A percentile compares a stretch with the other conserved stretches of the same genome.
These are phyloP conservation scores for Tetragonia tetragonoides DNA, from an alignment of 148 eudicot genomes.

Conservation along the genomic window DNA sequence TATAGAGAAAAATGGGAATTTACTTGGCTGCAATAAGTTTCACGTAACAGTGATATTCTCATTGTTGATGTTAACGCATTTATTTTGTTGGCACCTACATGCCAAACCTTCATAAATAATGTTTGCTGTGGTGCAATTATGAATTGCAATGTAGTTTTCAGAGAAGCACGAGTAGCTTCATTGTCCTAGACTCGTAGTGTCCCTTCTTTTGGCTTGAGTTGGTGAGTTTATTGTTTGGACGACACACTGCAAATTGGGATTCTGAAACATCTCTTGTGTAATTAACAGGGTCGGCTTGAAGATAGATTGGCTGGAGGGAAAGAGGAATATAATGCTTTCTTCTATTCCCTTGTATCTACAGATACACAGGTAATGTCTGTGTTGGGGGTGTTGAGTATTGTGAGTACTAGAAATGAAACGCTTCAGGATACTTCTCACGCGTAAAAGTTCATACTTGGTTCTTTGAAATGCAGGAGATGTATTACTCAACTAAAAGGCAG, in stretches of 20 bases:
- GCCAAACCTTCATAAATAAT: neutral
- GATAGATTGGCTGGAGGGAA: slow-evolving; percentile 98
- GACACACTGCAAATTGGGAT: neutral
- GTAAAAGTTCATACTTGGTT: neutral
- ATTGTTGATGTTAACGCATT: neutral
- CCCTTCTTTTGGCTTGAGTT: neutral
- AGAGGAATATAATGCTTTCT: slow-evolving; percentile 96
- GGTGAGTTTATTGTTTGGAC: neutral
- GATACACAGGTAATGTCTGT: slow-evolving; percentile 74
- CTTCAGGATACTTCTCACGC: neutral
- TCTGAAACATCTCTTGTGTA: slow-evolving; percentile 10
- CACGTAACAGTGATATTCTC: neutral
- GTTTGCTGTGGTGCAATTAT: neutral
- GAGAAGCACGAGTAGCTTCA: neutral
- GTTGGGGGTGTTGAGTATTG: neutral
- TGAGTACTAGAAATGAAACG: neutral
- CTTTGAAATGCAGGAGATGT: slow-evolving; percentile 77
- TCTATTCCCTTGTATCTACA: slow-evolving; percentile 95
- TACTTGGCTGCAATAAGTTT: neutral
- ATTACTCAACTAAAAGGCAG: slow-evolving; percentile 96
- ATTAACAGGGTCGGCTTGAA: slow-evolving; percentile 76
- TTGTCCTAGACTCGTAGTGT: neutral
- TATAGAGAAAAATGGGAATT: neutral
- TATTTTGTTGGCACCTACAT: neutral
- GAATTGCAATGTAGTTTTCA: neutral